These are phyloP conservation scores for Heterobasidion parviporum DNA, from an alignment of 1,284 basidiomycete species.

Conservation along the genomic window DNA sequence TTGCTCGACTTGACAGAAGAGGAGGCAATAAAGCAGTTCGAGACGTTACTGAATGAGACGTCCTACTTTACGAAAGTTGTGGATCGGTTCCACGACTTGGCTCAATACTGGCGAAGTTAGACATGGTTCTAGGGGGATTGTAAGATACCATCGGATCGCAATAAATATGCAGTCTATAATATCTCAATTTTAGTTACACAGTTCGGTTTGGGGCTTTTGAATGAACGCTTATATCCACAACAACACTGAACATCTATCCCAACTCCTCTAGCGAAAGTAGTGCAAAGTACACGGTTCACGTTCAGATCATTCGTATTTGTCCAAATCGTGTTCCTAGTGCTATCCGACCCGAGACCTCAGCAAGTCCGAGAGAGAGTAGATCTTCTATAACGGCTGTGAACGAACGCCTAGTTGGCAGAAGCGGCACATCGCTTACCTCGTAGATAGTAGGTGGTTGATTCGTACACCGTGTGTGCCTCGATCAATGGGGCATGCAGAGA, in stretches of 20 bases:
- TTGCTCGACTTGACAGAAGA: constrained; percentile 89
- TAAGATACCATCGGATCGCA: too few species aligned
- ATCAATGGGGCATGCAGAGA: constrained; percentile 13
- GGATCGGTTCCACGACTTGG: constrained; percentile 84
- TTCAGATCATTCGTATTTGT: too few species aligned
- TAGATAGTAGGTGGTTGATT: constrained; percentile 37
- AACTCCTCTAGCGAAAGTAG: too few species aligned
- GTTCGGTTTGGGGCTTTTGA: too few species aligned
- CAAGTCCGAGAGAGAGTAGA: constrained; percentile 37
- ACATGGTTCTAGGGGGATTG: too few species aligned
- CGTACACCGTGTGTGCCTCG: constrained; percentile 28
- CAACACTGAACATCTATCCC: too few species aligned
- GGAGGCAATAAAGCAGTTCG: constrained; percentile 96
- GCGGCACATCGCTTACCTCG: constrained; percentile 26
- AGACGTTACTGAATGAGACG: constrained; percentile 88
- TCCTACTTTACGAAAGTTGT: constrained; percentile 91
- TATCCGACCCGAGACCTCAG: constrained; percentile 36
- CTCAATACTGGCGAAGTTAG: constrained; percentile 60
- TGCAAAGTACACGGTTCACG: too few species aligned
- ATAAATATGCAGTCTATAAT: too few species aligned
- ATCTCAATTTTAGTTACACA: too few species aligned
- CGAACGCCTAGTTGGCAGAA: neutral
- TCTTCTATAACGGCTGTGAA: constrained; percentile 27
- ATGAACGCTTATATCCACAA: too few species aligned
- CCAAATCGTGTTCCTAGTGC: constrained; percentile 30